Conservation (phyloP, 2,329 filamentous ascomycete species). For the Cladophialophora bantiana region DNA sequence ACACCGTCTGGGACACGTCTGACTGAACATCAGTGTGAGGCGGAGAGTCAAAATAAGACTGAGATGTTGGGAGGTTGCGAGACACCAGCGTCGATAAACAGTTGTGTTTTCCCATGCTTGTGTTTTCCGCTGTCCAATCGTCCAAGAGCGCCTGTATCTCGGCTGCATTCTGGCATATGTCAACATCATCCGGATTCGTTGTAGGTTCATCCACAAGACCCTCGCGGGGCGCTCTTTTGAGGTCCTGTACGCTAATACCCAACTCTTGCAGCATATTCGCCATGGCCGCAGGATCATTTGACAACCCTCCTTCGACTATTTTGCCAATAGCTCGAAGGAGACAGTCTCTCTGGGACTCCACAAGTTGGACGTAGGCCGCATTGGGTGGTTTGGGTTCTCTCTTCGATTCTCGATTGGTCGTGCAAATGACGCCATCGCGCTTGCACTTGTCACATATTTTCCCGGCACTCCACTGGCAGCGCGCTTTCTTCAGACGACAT, state of each 20-base stretch:
- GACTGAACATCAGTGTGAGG: background rate
- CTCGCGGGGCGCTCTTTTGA: slow-evolving; percentile 16
- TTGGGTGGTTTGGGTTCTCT: slow-evolving; percentile 23
- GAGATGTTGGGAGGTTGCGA: background rate
- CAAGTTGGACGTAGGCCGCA: slow-evolving; percentile 28
- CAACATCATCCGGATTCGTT: background rate
- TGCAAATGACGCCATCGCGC: slow-evolving; percentile 19
- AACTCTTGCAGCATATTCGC: slow-evolving; percentile 18
- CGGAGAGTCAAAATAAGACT: background rate
- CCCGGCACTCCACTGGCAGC: slow-evolving; percentile 12
- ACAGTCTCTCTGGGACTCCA: slow-evolving; percentile 26
- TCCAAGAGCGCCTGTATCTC: slow-evolving; percentile 4
- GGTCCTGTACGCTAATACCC: slow-evolving; percentile 13
- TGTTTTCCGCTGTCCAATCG: background rate
- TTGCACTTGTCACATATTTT: slow-evolving; percentile 20
- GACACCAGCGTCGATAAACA: background rate
- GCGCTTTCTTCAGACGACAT: slow-evolving; percentile 31
- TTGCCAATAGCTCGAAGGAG: slow-evolving; percentile 16
- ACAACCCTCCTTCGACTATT: slow-evolving; percentile 11
- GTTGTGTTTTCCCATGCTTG: background rate
- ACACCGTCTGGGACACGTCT: background rate
- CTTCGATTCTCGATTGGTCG: slow-evolving; percentile 21
- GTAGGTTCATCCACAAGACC: background rate
- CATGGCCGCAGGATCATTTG: slow-evolving; percentile 14
- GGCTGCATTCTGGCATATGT: slow-evolving; percentile 11